Conservation (phyloP, 345 rosid species). For the Crucihimalaya himalaica region DNA sequence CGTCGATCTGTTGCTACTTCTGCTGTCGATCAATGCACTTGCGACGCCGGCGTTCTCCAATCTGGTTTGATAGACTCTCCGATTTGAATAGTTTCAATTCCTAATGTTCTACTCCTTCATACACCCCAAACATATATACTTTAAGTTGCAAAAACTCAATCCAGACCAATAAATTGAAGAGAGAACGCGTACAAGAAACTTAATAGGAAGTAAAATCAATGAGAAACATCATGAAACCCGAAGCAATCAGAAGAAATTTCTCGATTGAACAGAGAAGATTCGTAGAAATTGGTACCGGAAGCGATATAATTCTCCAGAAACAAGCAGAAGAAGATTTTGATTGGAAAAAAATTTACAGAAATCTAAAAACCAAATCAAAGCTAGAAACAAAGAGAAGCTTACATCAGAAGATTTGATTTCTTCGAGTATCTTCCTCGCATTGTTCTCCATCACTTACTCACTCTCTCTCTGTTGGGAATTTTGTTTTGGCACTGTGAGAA, state of each 20-base stretch:
- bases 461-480: not conserved
- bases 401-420: conserved; percentile 73
- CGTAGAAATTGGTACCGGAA: not conserved
- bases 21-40: too few relatives aligned
- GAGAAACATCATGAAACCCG: not conserved
- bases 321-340: not conserved
- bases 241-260: not conserved
- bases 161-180: not conserved
- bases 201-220: not conserved
- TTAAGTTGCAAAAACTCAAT: conserved; percentile 12
- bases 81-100: not conserved
- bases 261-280: not conserved
- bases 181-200: not conserved
- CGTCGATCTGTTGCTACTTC: too few relatives aligned
- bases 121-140: not conserved
- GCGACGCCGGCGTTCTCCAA: too few relatives aligned
- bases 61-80: too few relatives aligned
- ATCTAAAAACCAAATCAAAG: conserved; percentile 13
- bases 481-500: conserved; percentile 12
- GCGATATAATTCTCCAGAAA: not conserved
- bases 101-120: not conserved
- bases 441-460: conserved; percentile 23
- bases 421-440: conserved; percentile 49
- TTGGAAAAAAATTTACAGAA: too few relatives aligned
- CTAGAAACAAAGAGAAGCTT: conserved; percentile 28